Percentiles rank a stretch among this genome's conserved stretches.
Conservation (phyloP, 2,329 filamentous ascomycete genomes). For the Xylariaceae sp. region DNA sequence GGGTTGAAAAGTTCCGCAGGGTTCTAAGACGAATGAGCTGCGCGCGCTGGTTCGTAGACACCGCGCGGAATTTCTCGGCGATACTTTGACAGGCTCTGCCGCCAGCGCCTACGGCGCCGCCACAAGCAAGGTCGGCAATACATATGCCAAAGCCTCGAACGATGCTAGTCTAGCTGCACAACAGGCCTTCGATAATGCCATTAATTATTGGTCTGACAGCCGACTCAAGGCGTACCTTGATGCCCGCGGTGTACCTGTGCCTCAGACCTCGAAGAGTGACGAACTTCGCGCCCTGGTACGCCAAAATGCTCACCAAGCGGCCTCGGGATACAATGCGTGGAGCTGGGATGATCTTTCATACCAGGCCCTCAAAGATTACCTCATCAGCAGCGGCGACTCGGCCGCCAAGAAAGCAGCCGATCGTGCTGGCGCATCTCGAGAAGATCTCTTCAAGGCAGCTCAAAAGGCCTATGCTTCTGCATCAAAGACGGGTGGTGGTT, state of each 20-base stretch:
- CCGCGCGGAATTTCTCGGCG: slow-evolving; percentile 64
- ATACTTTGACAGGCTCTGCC: slow-evolving; percentile 54
- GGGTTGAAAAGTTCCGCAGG: slow-evolving; percentile 67
- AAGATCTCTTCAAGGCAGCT: slow-evolving; percentile 65
- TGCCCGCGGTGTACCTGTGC: slow-evolving; percentile 68
- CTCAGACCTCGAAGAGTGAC: slow-evolving; percentile 64
- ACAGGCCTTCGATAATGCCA: slow-evolving; percentile 60
- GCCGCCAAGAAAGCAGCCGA: slow-evolving; percentile 55
- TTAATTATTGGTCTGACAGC: slow-evolving; percentile 65
- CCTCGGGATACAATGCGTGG: slow-evolving; percentile 64
- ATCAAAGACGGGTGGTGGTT: slow-evolving; percentile 50
- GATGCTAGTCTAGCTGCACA: slow-evolving; percentile 56
- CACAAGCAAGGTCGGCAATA: slow-evolving; percentile 68
- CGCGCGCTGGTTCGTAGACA: slow-evolving; percentile 86
- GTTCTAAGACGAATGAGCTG: slow-evolving; percentile 83
- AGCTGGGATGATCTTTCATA: slow-evolving; percentile 72
- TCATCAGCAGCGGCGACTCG: slow-evolving; percentile 47
- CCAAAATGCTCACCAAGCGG: slow-evolving; percentile 64
- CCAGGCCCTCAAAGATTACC: slow-evolving; percentile 61
- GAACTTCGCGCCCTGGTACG: slow-evolving; percentile 71
- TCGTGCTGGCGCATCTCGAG: slow-evolving; percentile 60
- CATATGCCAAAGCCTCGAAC: slow-evolving; percentile 71
- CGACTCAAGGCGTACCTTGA: slow-evolving; percentile 75
- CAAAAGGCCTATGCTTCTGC: slow-evolving; percentile 56
- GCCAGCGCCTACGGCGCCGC: slow-evolving; percentile 63